These are phyloP conservation scores for Orychophragmus violaceus DNA, from an alignment of 345 rosid genomes.

Conservation along the genomic window DNA sequence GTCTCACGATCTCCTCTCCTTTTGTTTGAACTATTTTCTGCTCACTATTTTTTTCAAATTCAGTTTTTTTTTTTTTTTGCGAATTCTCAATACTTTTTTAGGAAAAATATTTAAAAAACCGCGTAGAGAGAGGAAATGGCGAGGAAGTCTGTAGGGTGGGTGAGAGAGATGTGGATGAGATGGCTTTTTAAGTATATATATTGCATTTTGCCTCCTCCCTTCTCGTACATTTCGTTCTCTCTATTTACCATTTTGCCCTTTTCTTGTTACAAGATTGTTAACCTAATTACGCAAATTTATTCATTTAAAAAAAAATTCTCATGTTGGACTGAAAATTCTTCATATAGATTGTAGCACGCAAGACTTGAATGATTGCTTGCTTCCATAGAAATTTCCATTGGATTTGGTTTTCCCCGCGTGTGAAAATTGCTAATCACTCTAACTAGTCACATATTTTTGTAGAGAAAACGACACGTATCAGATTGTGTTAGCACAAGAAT, in stretches of 20 bases:
- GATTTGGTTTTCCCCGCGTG: background rate
- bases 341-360: slow-evolving; percentile 17
- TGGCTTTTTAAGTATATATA: background rate
- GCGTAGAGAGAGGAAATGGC: background rate
- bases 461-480: slow-evolving; percentile 13
- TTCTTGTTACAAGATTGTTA: slow-evolving; percentile 34
- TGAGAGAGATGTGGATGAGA: slow-evolving; percentile 22
- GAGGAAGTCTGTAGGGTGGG: slow-evolving; percentile 8
- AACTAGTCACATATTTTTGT: background rate
- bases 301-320: background rate
- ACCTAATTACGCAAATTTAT: slow-evolving; percentile 25
- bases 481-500: background rate
- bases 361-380: slow-evolving; percentile 10
- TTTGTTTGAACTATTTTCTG: background rate
- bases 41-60: background rate
- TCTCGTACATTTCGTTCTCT: background rate
- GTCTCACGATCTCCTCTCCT: slow-evolving; percentile 27
- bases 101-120: background rate
- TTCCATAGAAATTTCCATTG: slow-evolving; percentile 10
- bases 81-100: slow-evolving; percentile 11
- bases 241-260: slow-evolving; percentile 16
- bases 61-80: background rate
- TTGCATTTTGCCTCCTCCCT: background rate
- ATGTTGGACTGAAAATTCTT: background rate
- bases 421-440: background rate